These are phyloP conservation scores for Aspergillus terreus DNA, from an alignment of 2,329 filamentous ascomycete species.

Conservation along the genomic window DNA sequence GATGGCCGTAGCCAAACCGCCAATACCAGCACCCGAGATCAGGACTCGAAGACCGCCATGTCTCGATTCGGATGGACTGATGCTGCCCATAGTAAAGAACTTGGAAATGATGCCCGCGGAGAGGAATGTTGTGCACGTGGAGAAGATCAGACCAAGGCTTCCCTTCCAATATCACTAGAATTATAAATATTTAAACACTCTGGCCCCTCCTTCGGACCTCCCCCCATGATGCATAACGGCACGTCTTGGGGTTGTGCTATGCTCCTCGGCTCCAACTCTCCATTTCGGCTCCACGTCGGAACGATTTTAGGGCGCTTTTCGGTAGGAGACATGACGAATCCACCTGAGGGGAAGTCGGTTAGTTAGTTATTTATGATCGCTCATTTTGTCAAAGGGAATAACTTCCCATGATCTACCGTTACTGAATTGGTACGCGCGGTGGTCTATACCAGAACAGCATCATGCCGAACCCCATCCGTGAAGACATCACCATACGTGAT, in stretches of 20 bases:
- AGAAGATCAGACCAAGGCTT: not conserved
- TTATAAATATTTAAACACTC: not conserved
- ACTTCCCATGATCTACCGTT: not conserved
- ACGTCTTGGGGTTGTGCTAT: not conserved
- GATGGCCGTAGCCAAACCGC: constrained; percentile 38
- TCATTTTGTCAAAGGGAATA: not conserved
- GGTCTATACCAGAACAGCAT: not conserved
- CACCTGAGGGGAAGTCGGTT: constrained; percentile 1
- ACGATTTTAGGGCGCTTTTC: not conserved
- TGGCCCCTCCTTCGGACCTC: not conserved
- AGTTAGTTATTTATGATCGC: constrained; percentile 1
- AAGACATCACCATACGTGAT: constrained; percentile 30
- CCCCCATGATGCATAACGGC: not conserved
- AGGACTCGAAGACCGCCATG: constrained; percentile 24
- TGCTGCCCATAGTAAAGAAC: constrained; percentile 14
- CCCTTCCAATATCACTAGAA: not conserved
- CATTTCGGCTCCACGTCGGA: constrained; percentile 26
- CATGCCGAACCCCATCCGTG: constrained; percentile 27
- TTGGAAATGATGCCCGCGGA: not conserved
- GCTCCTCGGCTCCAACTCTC: constrained; percentile 6
- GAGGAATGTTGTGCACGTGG: not conserved
- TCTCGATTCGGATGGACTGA: constrained; percentile 8
- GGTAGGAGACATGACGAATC: not conserved
- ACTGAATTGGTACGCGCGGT: not conserved
- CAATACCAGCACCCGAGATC: constrained; percentile 33